Conservation (phyloP, 371 early-diverging fungal species). For the Haplosporangium sp. region DNA sequence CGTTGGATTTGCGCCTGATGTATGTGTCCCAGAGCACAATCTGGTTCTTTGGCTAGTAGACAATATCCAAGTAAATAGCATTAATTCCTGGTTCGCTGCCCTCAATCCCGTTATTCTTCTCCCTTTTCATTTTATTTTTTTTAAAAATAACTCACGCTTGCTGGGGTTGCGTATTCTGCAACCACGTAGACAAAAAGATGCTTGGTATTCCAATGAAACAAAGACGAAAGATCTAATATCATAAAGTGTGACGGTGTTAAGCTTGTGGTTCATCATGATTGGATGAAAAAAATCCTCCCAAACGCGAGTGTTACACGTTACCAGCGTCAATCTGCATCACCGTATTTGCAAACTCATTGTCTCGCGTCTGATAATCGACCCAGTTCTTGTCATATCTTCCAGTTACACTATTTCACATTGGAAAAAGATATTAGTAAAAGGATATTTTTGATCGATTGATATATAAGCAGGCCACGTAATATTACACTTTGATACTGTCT, state of each 20-base stretch:
- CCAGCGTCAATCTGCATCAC: constrained; percentile 84
- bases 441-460: too few relatives aligned
- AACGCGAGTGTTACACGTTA: constrained; percentile 18
- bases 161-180: constrained; percentile 82
- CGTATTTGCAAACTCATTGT: constrained; percentile 76
- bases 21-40: constrained; percentile 95
- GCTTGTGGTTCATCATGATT: too few relatives aligned
- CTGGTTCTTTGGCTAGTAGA: constrained; percentile 69
- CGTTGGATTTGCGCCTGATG: constrained; percentile 77
- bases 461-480: neutral
- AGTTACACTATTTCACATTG: constrained; percentile 55
- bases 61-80: neutral
- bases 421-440: neutral
- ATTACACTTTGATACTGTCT: constrained; percentile 68
- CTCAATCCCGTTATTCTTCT: neutral
- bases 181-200: constrained; percentile 91
- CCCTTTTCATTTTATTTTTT: neutral
- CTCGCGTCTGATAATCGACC: constrained; percentile 70
- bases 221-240: constrained; percentile 77
- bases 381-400: constrained; percentile 73
- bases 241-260: neutral
- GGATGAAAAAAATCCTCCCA: too few relatives aligned
- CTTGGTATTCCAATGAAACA: constrained; percentile 98
- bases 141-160: constrained; percentile 59
- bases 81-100: constrained; percentile 8